These are phyloP conservation scores for Tuber aestivum DNA, from an alignment of 495 filamentous ascomycete species.

Conservation along the genomic window DNA sequence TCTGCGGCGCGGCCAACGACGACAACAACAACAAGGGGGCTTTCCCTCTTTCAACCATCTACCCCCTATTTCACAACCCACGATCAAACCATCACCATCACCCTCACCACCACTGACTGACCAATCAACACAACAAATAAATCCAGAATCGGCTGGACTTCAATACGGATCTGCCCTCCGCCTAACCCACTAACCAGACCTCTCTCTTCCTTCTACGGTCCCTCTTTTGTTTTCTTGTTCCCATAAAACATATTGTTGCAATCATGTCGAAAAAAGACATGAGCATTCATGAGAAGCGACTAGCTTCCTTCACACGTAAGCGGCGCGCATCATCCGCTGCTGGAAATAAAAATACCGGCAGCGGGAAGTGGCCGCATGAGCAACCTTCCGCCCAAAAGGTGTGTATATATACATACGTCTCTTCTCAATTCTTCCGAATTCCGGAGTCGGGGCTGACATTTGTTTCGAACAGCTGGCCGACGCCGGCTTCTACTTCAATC, in stretches of 20 bases:
- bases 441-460: constrained; percentile 4
- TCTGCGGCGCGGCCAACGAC: background rate
- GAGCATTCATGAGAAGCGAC: constrained; percentile 36
- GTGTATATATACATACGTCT: background rate
- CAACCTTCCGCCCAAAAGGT: constrained; percentile 28
- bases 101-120: background rate
- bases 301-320: constrained; percentile 33
- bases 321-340: constrained; percentile 19
- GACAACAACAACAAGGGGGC: background rate
- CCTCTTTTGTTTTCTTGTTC: background rate
- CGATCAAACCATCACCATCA: background rate
- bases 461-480: constrained; percentile 60
- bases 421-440: background rate
- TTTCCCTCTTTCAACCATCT: background rate
- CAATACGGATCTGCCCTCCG: constrained; percentile 4
- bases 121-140: background rate
- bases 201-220: background rate
- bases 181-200: background rate
- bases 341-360: constrained; percentile 8
- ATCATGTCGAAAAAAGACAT: constrained; percentile 29
- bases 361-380: constrained; percentile 37
- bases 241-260: background rate
- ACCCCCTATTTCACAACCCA: background rate
- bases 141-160: background rate
- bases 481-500: constrained; percentile 86